phyloP scores from a whole-genome alignment of 805 yeast genomes.

The Nakazawaea ishiwadae region DNA sequence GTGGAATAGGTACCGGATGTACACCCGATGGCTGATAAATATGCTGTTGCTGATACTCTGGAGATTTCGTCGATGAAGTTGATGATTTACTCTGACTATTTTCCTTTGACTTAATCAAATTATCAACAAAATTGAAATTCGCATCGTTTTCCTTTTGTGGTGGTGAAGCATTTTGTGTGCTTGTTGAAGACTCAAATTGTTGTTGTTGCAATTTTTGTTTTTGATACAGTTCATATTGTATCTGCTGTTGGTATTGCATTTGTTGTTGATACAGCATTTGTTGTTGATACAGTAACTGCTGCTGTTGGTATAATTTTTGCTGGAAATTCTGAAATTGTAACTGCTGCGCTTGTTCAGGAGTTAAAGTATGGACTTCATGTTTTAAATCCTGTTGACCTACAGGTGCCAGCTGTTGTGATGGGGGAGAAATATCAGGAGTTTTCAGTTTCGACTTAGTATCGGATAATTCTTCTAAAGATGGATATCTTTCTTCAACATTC shows the following conservation, averaged over 20 bases:
- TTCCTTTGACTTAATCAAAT: slow-evolving; percentile 3
- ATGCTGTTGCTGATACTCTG: neutral
- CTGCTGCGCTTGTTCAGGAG: slow-evolving; percentile 18
- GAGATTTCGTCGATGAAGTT: neutral
- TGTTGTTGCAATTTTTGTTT: slow-evolving; percentile 7
- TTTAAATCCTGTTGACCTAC: neutral
- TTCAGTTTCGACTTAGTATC: neutral
- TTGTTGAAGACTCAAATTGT: neutral
- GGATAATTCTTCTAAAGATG: slow-evolving; percentile 34
- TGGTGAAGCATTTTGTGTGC: neutral
- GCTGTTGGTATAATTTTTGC: slow-evolving; percentile 13
- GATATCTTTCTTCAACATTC: slow-evolving; percentile 48
- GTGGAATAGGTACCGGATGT: neutral
- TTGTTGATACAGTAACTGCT: slow-evolving; percentile 10
- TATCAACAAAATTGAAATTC: slow-evolving; percentile 4
- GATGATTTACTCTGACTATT: neutral
- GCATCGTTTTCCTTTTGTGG: slow-evolving; percentile 2
- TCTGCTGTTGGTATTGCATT: slow-evolving; percentile 6
- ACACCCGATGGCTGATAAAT: neutral
- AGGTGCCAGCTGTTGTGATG: neutral
- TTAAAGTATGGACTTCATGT: slow-evolving; percentile 11
- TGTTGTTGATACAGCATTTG: slow-evolving; percentile 14
- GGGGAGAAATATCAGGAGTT: slow-evolving; percentile 1
- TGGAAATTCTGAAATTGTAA: slow-evolving; percentile 16
- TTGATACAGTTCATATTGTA: slow-evolving; percentile 5